Percentiles rank a stretch among this genome's conserved stretches.
phyloP scores from a whole-genome alignment of 2,329 filamentous ascomycete genomes.

The Microsporum audouinii region DNA sequence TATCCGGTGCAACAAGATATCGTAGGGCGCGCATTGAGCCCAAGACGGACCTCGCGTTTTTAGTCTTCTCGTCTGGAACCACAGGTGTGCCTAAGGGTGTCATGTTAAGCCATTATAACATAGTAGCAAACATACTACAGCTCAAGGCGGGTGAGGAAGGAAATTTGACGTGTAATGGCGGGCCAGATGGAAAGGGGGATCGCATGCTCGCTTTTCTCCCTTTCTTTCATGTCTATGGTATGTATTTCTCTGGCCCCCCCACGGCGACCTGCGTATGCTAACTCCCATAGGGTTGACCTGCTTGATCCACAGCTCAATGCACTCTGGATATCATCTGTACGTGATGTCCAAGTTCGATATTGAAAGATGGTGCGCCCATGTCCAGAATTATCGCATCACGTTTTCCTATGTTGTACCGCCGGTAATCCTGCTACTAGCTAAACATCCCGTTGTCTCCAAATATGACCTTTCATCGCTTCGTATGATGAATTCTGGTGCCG shows the following conservation, averaged over 20 bases:
- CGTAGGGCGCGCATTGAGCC: slow-evolving; percentile 54
- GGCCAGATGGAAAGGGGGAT: slow-evolving; percentile 53
- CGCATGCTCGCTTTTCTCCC: slow-evolving; percentile 68
- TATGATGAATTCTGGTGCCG: slow-evolving; percentile 79
- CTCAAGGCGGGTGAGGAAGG: slow-evolving; percentile 42
- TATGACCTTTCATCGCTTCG: slow-evolving; percentile 70
- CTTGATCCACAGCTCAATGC: slow-evolving; percentile 57
- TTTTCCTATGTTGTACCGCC: slow-evolving; percentile 77
- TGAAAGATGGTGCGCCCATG: slow-evolving; percentile 61
- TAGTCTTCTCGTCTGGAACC: slow-evolving; percentile 83
- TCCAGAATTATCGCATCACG: slow-evolving; percentile 64
- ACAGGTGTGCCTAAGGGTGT: slow-evolving; percentile 89
- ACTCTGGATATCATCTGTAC: slow-evolving; percentile 53
- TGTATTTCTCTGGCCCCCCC: slow-evolving; percentile 17
- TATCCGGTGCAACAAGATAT: slow-evolving; percentile 47
- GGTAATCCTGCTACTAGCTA: slow-evolving; percentile 66
- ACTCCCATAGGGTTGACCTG: slow-evolving; percentile 50
- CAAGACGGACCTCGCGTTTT: slow-evolving; percentile 62
- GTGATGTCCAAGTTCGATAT: slow-evolving; percentile 75
- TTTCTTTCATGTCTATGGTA: slow-evolving; percentile 85
- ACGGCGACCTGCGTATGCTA: not conserved
- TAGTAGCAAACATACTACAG: slow-evolving; percentile 62
- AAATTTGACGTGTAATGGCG: slow-evolving; percentile 48
- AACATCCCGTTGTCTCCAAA: slow-evolving; percentile 63
- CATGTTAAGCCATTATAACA: slow-evolving; percentile 71